Base-by-base conservation (phyloP, 2,329 filamentous ascomycete species). In the Trichoderma sp. region DNA sequence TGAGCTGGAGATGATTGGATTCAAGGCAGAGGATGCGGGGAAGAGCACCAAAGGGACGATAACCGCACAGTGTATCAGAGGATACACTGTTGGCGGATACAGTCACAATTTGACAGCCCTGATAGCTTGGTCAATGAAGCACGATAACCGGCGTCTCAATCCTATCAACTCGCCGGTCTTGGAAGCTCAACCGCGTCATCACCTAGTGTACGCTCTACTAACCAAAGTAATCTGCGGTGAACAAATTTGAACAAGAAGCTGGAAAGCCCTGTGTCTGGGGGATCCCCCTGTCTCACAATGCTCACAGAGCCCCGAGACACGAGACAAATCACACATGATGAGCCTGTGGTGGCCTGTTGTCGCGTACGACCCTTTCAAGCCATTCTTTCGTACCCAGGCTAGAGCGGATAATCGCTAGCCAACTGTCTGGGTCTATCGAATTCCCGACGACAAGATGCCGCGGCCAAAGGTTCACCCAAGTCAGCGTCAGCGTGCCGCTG, bases 401-500 rank as follows among this genome's bases (percentile, higher is more conserved):
- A 56, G 60, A 64, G 38, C 74, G 67, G 74, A 75, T 75, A 72
- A 31, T 21, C 29, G 56, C 56, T 31, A 53, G 35, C 33, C 18
- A 35, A 35, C 35, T 35, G 53, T 67, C 33, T 50, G 27, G n/a
- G 41, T 21, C 59, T 9, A 18, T 71, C 16, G n/a, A n/a, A 4
- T 38, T 8, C 53, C 11, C 29, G 29, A 35, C 29, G 16, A n/a
- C n/a, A n/a, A 29, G 67, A 90, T 90, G 88, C 87, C 88, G 75
- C 87, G 88, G 27, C 87, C 87, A 14, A 88, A 86, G 77, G 87
- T 89, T 27, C 84, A 83, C 21, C 86, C 86, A 2, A 85, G 85
- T 65, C 85, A 88, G 76, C 85, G 88, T 5, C 85, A 86, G 75
- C 84, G 88, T 56, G 86, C 86, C 18, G 84, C 84, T 27, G 85